phyloP scores from a whole-genome alignment of 2,329 filamentous ascomycete genomes.

The Sporothrix sp. region DNA sequence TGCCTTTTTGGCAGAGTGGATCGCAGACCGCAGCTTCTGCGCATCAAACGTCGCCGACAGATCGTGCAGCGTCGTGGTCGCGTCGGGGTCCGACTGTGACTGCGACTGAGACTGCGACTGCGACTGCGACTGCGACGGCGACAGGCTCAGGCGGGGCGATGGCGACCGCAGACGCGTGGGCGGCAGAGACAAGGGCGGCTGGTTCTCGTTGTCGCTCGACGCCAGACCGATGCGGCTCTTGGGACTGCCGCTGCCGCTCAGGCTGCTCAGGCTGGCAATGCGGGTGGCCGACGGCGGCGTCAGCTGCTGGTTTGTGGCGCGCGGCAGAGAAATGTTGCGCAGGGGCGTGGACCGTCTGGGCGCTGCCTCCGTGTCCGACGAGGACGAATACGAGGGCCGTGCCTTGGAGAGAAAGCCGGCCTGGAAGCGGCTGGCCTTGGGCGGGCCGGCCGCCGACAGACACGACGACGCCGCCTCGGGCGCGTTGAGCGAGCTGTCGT shows the following conservation, averaged over 20 bases:
- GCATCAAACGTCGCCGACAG: constrained; percentile 38
- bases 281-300: constrained; percentile 33
- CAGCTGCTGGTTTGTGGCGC: constrained; percentile 37
- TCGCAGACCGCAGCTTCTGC: constrained; percentile 44
- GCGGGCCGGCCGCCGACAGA: constrained; percentile 12
- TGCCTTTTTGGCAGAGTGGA: constrained; percentile 42
- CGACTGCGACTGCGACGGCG: too few species aligned
- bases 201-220: constrained; percentile 37
- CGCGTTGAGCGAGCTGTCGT: constrained; percentile 22
- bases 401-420: constrained; percentile 69
- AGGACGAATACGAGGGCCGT: constrained; percentile 30
- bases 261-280: constrained; percentile 17
- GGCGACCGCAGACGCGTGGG: constrained; percentile 11
- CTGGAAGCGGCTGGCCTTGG: constrained; percentile 70
- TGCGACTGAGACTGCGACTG: too few species aligned
- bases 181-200: constrained; percentile 24
- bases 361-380: constrained; percentile 36
- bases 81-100: constrained; percentile 9
- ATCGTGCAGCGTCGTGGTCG: not conserved
- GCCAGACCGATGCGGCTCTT: constrained; percentile 16
- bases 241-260: constrained; percentile 21
- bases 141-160: constrained; percentile 12
- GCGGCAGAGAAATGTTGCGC: constrained; percentile 40
- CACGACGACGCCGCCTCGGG: constrained; percentile 29
- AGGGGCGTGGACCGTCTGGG: constrained; percentile 31